Conservation (phyloP, 129 eudicot genomes). For the Rutidosis leptorrhynchoides region DNA sequence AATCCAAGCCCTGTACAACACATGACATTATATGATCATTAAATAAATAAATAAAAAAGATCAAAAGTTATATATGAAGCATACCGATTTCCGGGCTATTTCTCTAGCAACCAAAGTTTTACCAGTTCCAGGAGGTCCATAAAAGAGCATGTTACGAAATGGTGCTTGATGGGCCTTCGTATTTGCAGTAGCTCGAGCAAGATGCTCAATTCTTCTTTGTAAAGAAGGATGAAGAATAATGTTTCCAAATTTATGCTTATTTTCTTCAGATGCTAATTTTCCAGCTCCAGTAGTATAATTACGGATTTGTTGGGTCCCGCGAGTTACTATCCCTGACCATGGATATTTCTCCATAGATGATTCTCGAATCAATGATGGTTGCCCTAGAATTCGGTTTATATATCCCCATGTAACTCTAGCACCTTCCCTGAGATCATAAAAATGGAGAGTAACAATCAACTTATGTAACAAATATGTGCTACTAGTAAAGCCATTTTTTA, state of each 20-base stretch:
- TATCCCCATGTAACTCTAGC: constrained; percentile 97
- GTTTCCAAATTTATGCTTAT: constrained; percentile 55
- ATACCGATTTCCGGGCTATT: constrained; percentile 94
- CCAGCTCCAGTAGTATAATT: constrained; percentile 41
- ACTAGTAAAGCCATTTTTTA: not conserved
- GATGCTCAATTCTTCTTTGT: constrained; percentile 83
- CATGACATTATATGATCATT: not conserved
- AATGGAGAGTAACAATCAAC: constrained; percentile 1
- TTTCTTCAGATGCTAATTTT: constrained; percentile 36
- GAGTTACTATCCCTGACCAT: constrained; percentile 62
- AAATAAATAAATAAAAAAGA: not conserved
- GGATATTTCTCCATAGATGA: constrained; percentile 88
- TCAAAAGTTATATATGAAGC: constrained; percentile 2
- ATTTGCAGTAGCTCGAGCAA: constrained; percentile 94
- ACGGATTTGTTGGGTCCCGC: constrained; percentile 43
- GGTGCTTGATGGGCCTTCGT: constrained; percentile 97
- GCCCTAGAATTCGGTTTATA: constrained; percentile 90
- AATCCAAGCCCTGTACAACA: constrained; percentile 95
- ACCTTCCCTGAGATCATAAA: constrained; percentile 76
- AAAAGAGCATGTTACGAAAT: constrained; percentile 96
- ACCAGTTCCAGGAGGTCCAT: constrained; percentile 99
- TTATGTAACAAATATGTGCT: too few species aligned
- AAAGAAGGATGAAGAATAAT: constrained; percentile 88
- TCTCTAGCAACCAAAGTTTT: constrained; percentile 99
- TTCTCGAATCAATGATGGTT: constrained; percentile 96